A percentile compares a stretch with the other conserved stretches of the same genome.
Conservation (phyloP, 2,329 filamentous ascomycete species). For the Fusarium agapanthi region DNA sequence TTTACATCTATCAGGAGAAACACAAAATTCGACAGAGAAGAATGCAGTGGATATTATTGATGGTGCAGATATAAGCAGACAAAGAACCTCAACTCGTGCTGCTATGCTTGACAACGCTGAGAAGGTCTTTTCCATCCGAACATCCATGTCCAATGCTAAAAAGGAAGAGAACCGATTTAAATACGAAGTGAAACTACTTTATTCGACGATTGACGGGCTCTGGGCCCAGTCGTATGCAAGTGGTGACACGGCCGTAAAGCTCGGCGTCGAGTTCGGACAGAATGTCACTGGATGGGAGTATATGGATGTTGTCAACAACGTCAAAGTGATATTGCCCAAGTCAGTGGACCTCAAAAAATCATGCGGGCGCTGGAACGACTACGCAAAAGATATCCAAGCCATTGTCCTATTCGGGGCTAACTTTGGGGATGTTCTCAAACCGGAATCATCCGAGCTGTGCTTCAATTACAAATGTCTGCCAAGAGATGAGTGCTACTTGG, state of each 20-base stretch:
- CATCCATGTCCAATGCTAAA: neutral
- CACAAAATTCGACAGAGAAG: rapidly evolving
- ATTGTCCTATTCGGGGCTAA: neutral
- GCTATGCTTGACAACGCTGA: neutral
- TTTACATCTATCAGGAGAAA: neutral
- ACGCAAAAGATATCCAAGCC: neutral
- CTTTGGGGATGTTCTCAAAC: neutral
- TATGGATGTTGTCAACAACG: neutral
- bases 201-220: neutral
- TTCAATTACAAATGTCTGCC: rapidly evolving
- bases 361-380: neutral
- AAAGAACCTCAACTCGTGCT: neutral
- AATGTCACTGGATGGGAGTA: neutral
- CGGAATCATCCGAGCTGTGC: neutral
- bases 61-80: neutral
- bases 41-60: neutral
- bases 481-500: neutral
- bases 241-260: neutral
- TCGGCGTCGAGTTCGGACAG: neutral
- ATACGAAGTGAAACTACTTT: neutral
- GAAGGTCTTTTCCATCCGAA: neutral
- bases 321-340: neutral
- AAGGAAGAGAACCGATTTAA: neutral
- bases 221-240: neutral
- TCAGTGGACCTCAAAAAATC: neutral